Evolutionary conservation across 495 filamentous ascomycete genomes (phyloP).

Genomic region (Hypoxylon lienhwacheense): DNA sequence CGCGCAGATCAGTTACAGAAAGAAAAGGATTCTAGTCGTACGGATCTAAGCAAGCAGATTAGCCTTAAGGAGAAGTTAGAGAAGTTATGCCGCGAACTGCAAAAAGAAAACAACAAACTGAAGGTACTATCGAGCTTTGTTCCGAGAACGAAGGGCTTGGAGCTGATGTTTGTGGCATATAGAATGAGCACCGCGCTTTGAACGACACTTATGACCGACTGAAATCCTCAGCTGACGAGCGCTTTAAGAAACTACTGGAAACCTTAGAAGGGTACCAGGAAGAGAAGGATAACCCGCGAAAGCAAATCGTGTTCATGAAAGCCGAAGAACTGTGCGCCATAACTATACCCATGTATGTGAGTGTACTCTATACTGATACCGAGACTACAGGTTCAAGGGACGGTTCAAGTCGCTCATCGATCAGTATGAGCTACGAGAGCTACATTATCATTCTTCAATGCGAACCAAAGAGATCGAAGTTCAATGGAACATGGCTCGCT

Average conservation of each 20-base stretch:
- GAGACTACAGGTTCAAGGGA: conserved; percentile 67
- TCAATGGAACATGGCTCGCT: conserved; percentile 81
- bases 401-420: conserved; percentile 93
- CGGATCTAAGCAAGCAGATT: conserved; percentile 83
- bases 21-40: conserved; percentile 85
- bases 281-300: conserved; percentile 74
- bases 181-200: conserved; percentile 90
- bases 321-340: conserved; percentile 77
- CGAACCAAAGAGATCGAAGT: conserved; percentile 97
- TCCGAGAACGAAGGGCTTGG: not conserved
- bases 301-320: conserved; percentile 75
- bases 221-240: conserved; percentile 78
- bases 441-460: conserved; percentile 85
- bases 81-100: conserved; percentile 88
- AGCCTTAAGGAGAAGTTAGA: conserved; percentile 92
- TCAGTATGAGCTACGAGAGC: conserved; percentile 90
- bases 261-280: conserved; percentile 78
- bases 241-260: conserved; percentile 62
- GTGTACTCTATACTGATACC: conserved; percentile 31
- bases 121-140: conserved; percentile 64
- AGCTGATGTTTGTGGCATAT: conserved; percentile 41
- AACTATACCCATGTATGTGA: not conserved
- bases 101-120: conserved; percentile 94
- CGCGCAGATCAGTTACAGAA: conserved; percentile 93
- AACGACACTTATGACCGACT: conserved; percentile 80